Conservation (phyloP, 176 grass and related monocot genomes). For the Miscanthus lutarioriparius region DNA sequence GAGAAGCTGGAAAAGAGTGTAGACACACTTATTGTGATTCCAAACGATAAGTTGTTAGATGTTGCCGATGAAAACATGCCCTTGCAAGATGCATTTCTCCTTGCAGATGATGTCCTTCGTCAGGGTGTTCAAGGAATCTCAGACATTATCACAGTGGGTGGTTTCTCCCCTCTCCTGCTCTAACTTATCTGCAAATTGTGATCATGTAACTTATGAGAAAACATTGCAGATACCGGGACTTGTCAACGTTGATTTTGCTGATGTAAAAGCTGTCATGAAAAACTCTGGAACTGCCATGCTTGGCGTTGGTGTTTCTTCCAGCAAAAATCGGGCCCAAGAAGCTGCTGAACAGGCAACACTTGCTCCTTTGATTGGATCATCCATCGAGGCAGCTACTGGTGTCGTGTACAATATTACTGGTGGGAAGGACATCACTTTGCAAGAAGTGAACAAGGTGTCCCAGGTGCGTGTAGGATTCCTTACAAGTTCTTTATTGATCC, state of each 20-base stretch:
- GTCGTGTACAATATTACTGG: constrained; percentile 98
- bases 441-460: constrained; percentile 96
- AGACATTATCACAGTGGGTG: constrained; percentile 87
- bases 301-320: constrained; percentile 81
- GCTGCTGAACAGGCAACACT: constrained; percentile 96
- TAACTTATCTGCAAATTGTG: not conserved
- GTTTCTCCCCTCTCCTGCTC: not conserved
- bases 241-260: constrained; percentile 98
- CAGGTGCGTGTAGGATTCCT: constrained; percentile 49
- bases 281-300: constrained; percentile 97
- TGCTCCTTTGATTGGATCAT: constrained; percentile 92
- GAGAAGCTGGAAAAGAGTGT: constrained; percentile 93
- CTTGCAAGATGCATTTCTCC: constrained; percentile 94
- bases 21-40: constrained; percentile 94
- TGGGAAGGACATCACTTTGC: constrained; percentile 94
- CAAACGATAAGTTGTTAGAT: constrained; percentile 84
- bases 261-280: constrained; percentile 97
- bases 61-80: constrained; percentile 88
- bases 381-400: constrained; percentile 85
- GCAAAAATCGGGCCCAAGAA: constrained; percentile 93
- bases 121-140: constrained; percentile 99
- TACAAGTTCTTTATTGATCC: not conserved
- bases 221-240: constrained; percentile 80
- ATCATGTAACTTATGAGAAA: constrained; percentile 6
- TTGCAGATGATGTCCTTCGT: constrained; percentile 94